Base-by-base conservation (phyloP, 495 filamentous ascomycete species). In the Penicillium canariense region DNA sequence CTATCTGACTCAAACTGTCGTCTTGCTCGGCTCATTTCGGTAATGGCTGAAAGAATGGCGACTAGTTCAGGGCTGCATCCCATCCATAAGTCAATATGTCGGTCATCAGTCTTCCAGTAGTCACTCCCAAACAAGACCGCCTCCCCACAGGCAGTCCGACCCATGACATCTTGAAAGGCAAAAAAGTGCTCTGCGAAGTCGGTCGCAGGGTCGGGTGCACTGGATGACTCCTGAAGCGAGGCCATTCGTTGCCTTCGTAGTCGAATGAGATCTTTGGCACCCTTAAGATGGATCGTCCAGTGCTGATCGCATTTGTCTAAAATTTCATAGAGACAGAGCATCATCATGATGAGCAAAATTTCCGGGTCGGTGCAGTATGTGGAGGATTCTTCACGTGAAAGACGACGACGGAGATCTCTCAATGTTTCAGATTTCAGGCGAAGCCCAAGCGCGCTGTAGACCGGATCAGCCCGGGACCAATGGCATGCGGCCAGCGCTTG, bases 101-200 rank as follows among this genome's bases (percentile, higher is more conserved):
- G 65, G 25, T 71, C 67, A 23, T 69, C 61, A 9, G 71, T 66
- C 15, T 61, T 61, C 74, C 74, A 77, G 39, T 77, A 74, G 47
- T 76, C 74, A 27, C 54, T 69, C 3, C 70, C 73, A 49, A 77
- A 76, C 10, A 71, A 42, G 0, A 68, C 63, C 38, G 68, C 68
- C 35, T 76, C 67, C 4, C 67, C 74, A 55, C 74, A 77, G 9
- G 74, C 74, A 12, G 74, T 77, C 18, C 74, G 70, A 18, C 74
- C 73, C 69, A 77, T 77, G 43, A 77, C 69, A 63, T 77, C 74
- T 45, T 77, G 74, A 40, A 77, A 77, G 12, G 74, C 74, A 48
- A 77, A 77, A 48, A 77, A 77, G 11, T 67, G 67, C 52, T 77
- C 74, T 0, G 70, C 68, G 48, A 77, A 76, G 0, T 57, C 57